phyloP scores from a whole-genome alignment of 169 alveolate species.

The Cryptosporidium felis region DNA sequence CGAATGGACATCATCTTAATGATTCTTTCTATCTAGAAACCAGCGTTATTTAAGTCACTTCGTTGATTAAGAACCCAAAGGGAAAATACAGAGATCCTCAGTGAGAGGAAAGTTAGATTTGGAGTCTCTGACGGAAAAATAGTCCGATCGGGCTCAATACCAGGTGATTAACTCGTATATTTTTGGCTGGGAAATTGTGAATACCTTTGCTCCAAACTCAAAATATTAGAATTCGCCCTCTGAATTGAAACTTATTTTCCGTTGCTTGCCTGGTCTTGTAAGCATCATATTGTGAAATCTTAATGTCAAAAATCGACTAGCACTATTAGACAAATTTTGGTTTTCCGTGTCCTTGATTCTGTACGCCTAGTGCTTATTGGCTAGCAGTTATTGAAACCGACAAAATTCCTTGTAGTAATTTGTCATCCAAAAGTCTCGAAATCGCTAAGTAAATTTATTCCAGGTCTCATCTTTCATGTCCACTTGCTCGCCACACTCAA shows the following conservation, averaged over 20 bases:
- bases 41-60: background rate
- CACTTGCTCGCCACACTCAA: background rate
- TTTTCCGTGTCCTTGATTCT: background rate
- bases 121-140: background rate
- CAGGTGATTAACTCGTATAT: no score
- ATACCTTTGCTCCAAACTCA: background rate
- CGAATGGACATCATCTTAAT: constrained; percentile 1
- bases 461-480: background rate
- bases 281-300: background rate
- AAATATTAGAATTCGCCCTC: background rate
- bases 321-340: background rate
- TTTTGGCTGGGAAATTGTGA: background rate
- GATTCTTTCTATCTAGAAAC: background rate
- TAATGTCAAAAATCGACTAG: background rate
- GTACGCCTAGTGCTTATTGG: background rate
- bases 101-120: no score
- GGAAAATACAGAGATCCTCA: background rate
- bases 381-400: background rate
- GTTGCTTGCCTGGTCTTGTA: background rate
- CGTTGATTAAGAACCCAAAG: no score
- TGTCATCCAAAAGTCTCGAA: background rate
- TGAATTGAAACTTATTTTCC: background rate
- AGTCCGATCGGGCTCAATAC: background rate
- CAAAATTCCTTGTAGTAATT: background rate
- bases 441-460: no score